Conservation (phyloP, 352 stramenopile genomes). For the Phytophthora parvispora region DNA sequence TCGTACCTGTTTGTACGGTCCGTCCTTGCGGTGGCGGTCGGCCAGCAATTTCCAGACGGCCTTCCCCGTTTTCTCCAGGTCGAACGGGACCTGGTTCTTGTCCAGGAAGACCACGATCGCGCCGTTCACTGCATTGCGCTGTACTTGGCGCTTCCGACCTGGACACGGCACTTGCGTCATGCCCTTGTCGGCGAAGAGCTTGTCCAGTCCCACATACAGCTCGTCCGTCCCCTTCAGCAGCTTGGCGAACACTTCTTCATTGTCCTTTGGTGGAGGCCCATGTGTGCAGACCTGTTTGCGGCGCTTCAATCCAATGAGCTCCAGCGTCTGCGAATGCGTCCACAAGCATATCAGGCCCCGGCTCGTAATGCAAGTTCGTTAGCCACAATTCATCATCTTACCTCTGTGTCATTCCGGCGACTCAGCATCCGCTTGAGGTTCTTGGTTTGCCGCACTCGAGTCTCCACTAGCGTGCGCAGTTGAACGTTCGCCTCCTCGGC, state of each 20-base stretch:
- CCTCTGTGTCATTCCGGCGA: slow-evolving; percentile 30
- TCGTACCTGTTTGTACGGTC: slow-evolving; percentile 20
- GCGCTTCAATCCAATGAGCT: slow-evolving; percentile 33
- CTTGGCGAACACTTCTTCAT: slow-evolving; percentile 27
- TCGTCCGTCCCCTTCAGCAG: slow-evolving; percentile 33
- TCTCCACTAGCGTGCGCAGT: slow-evolving; percentile 17
- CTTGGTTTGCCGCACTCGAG: slow-evolving; percentile 37
- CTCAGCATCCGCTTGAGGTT: slow-evolving; percentile 49
- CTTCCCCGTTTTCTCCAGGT: slow-evolving; percentile 23
- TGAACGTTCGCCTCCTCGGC: slow-evolving; percentile 27
- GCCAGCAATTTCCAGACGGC: slow-evolving; percentile 36
- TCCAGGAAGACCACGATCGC: slow-evolving; percentile 32
- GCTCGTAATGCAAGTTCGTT: not conserved
- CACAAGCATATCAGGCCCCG: not conserved
- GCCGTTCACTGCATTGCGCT: slow-evolving; percentile 20
- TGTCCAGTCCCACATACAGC: slow-evolving; percentile 25
- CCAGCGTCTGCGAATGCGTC: slow-evolving; percentile 20
- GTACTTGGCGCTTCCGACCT: slow-evolving; percentile 18
- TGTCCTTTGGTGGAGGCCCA: slow-evolving; percentile 16
- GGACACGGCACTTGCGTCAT: slow-evolving; percentile 28
- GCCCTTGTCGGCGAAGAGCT: slow-evolving; percentile 21
- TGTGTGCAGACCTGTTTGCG: slow-evolving; percentile 17
- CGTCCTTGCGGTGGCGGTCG: slow-evolving; percentile 26
- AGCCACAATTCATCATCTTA: not conserved
- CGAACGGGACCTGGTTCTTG: slow-evolving; percentile 41